These are phyloP conservation scores for Phoma sp. DNA, from an alignment of 2,329 filamentous ascomycete genomes.

Conservation along the genomic window DNA sequence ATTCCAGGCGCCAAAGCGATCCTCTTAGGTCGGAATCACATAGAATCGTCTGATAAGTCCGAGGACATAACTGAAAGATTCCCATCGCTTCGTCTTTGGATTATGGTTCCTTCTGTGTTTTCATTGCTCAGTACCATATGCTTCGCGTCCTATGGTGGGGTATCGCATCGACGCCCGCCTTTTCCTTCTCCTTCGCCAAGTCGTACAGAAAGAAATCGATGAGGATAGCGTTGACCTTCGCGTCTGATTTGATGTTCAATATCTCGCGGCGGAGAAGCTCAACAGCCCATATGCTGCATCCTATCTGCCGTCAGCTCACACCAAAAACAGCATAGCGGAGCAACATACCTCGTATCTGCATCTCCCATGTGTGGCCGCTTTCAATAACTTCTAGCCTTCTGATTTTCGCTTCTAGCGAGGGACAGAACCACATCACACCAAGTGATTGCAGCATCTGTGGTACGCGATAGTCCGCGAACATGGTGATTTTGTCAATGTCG, in stretches of 20 bases:
- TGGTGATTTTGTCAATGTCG: slow-evolving; percentile 95
- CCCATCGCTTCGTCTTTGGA: too few relatives aligned
- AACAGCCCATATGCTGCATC: slow-evolving; percentile 95
- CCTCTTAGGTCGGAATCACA: too few relatives aligned
- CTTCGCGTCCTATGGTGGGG: slow-evolving; percentile 90
- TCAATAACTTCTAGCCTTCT: slow-evolving; percentile 68
- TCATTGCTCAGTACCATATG: slow-evolving; percentile 79
- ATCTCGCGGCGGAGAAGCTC: slow-evolving; percentile 89
- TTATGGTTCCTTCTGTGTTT: neutral
- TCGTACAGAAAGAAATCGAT: slow-evolving; percentile 99
- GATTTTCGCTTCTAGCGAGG: slow-evolving; percentile 75
- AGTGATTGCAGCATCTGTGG: slow-evolving; percentile 89
- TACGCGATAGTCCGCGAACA: slow-evolving; percentile 98
- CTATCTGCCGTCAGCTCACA: slow-evolving; percentile 47
- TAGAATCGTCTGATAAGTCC: too few relatives aligned
- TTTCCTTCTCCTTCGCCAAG: slow-evolving; percentile 84
- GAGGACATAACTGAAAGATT: too few relatives aligned
- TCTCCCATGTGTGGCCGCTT: slow-evolving; percentile 77
- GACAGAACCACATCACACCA: slow-evolving; percentile 84
- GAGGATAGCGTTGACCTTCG: slow-evolving; percentile 80
- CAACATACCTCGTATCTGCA: slow-evolving; percentile 77
- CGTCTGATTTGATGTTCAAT: slow-evolving; percentile 70
- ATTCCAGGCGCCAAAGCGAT: too few relatives aligned
- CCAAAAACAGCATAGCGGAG: slow-evolving; percentile 23
- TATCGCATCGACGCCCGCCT: slow-evolving; percentile 52